Conservation (phyloP, 2,329 filamentous ascomycete genomes). For the Pestalotiopsis sp. region DNA sequence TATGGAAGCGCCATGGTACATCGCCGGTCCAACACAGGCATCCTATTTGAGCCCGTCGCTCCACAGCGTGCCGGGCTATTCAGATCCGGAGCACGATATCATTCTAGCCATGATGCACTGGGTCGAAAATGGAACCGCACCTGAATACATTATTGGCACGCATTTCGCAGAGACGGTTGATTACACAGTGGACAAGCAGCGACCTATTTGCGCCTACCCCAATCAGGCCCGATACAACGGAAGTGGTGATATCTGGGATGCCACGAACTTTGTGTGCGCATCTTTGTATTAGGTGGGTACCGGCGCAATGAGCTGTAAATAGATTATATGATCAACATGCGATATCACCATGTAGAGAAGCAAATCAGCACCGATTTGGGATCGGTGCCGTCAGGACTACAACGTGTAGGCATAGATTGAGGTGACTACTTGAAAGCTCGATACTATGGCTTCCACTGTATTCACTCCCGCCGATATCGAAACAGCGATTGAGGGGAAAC, state of each 20-base stretch:
- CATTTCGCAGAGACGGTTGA: background rate
- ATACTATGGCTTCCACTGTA: too few species aligned
- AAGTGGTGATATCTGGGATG: background rate
- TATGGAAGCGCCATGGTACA: background rate
- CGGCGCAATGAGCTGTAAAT: too few species aligned
- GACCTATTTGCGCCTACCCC: background rate
- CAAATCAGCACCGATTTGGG: too few species aligned
- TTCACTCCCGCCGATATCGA: too few species aligned
- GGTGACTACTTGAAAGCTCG: too few species aligned
- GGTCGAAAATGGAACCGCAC: background rate
- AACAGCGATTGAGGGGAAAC: too few species aligned
- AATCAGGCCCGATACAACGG: background rate
- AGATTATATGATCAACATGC: too few species aligned
- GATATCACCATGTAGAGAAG: too few species aligned
- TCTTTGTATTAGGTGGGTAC: background rate
- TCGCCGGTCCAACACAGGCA: background rate
- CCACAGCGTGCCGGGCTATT: background rate
- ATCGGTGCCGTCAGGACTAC: too few species aligned
- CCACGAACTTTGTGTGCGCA: background rate
- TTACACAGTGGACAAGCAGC: background rate
- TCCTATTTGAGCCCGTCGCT: background rate
- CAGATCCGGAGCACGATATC: background rate
- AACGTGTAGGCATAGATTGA: too few species aligned
- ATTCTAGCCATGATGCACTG: background rate
- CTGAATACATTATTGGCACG: background rate